These are phyloP conservation scores for Kregervanrija delftensis DNA, from an alignment of 805 yeast genomes.

Conservation along the genomic window DNA sequence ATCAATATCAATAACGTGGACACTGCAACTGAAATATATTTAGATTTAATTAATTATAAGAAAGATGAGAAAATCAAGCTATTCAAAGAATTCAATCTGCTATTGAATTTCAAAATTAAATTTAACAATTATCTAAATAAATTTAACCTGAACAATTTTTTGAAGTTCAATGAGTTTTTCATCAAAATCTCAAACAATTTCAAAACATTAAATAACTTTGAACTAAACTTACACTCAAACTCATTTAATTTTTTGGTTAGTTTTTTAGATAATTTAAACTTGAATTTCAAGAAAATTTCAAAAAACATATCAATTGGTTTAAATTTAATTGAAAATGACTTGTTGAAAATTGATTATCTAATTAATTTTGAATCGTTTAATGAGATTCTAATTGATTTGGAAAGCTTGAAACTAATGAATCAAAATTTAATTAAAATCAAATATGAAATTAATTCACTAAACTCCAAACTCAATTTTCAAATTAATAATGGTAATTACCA, in stretches of 20 bases:
- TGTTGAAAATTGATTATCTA: slow-evolving; percentile 11
- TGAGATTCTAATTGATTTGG: slow-evolving; percentile 28
- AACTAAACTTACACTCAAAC: not conserved
- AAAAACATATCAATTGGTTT: slow-evolving; percentile 17
- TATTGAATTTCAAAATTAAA: slow-evolving; percentile 2
- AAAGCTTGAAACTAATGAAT: slow-evolving; percentile 26
- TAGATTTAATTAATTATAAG: slow-evolving; percentile 4
- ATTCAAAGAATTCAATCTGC: slow-evolving; percentile 1
- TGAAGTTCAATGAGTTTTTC: slow-evolving; percentile 6
- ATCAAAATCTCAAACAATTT: not conserved
- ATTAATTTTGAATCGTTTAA: slow-evolving; percentile 17
- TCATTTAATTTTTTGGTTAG: not conserved
- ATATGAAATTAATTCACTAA: slow-evolving; percentile 10
- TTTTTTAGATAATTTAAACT: not conserved
- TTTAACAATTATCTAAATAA: slow-evolving; percentile 5
- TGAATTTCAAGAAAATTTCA: slow-evolving; percentile 22
- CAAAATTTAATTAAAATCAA: slow-evolving; percentile 15
- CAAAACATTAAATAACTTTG: not conserved
- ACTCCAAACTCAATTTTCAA: not conserved
- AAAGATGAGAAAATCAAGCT: slow-evolving; percentile 3
- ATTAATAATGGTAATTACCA: not conserved
- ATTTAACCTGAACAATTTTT: slow-evolving; percentile 3
- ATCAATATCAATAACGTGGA: not conserved
- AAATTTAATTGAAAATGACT: slow-evolving; percentile 11
- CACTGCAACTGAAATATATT: slow-evolving; percentile 1